These are phyloP conservation scores for sunflower (Helianthus annuus) DNA, from an alignment of 129 eudicot species.

Conservation along the genomic window HanXRQr2.0-SUNRISE NC_035438.2:3768469-3768968, in stretches of 20 bases:
- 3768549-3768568: too few relatives aligned
- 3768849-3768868: slow-evolving; percentile 19
- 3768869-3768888: slow-evolving; percentile 4
- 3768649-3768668: too few relatives aligned
- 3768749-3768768: slow-evolving; percentile 9
- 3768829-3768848: slow-evolving; percentile 24
- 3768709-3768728: background rate
- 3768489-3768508: too few relatives aligned
- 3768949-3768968: slow-evolving; percentile 93
- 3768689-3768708: slow-evolving; percentile 2
- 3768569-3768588: too few relatives aligned
- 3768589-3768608: too few relatives aligned
- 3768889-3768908: slow-evolving; percentile 67
- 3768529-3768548: too few relatives aligned
- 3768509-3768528: too few relatives aligned
- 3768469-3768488: too few relatives aligned
- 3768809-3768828: slow-evolving; percentile 26
- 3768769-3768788: slow-evolving; percentile 26
- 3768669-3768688: background rate
- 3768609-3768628: too few relatives aligned
- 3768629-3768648: too few relatives aligned
- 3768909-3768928: slow-evolving; percentile 94
- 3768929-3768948: slow-evolving; percentile 88
- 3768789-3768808: slow-evolving; percentile 27
- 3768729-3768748: background rate